Evolutionary conservation across 768 basidiomycete species (phyloP), one percentile per base, ranked within the genome.

Genomic region (Cyclocybe aegerita): DNA sequence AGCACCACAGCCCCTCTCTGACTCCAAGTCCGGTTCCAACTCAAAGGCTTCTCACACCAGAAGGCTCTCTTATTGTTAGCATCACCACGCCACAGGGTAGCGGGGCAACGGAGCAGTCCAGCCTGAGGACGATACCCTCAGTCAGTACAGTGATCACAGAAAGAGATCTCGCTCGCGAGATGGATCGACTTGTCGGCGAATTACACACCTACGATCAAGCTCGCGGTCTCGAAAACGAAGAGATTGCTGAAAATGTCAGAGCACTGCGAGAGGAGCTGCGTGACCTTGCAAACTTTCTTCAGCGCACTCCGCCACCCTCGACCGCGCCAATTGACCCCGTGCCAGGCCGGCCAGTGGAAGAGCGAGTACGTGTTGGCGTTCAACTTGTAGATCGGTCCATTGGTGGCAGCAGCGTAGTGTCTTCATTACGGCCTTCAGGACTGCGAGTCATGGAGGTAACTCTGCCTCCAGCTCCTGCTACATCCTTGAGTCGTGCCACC

Each of bases 211-310:
- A 75, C 48, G 83, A 92, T 57, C 71, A 77, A 31, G 70, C 74
- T 12, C 72, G 88, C 46, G 84, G 81, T 0, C 73, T 79, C 2
- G 88, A 94, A 56, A 79, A 75, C 30, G 73, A 79, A 23, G 84
- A 85, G 11, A 62, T 94, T 7, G 75, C 78, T 0, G 82, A 81
- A 40, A 84, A 88, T 60, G 74, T 96, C 4, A 79, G 79, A 45
- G 79, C 82, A 0, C 80, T 97, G 35, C 79, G 86, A 50, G 74
- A 85, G 34, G 84, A 89, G 55, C 70, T 96, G 2, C 75, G 74
- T 9, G 81, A 84, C 39, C 72, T 94, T 9, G 78, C 83, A 0
- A 70, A 80, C 29, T 79, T 75, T 53, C 65, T 87, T 12, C 81
- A 75, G 50, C 75, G 72, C 12, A 74, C 70, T 3, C 69, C 67